Evolutionary conservation across 108 stramenopile species (phyloP), one percentile per base, ranked within the genome.

Genomic region (Cyclotella baltica): DNA sequence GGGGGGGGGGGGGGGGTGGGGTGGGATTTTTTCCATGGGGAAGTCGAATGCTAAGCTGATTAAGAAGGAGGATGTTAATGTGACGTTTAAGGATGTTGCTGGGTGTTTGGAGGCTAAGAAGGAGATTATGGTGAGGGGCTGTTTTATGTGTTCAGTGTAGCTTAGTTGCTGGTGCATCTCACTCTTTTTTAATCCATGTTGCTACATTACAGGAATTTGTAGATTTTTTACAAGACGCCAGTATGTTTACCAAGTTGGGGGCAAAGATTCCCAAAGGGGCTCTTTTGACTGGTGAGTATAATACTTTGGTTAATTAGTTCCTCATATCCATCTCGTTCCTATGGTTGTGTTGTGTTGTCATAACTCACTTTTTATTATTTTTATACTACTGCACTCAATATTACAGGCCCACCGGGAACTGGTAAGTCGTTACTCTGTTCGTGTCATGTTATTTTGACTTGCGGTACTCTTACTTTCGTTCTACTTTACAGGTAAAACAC

Each of bases 171-270:
- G n/a, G n/a, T n/a, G n/a, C n/a, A n/a, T n/a, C n/a, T n/a, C n/a
- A n/a, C n/a, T n/a, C n/a, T n/a, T n/a, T n/a, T n/a, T n/a, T n/a
- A n/a, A n/a, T n/a, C n/a, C n/a, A n/a, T n/a, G n/a, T n/a, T n/a
- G n/a, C n/a, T n/a, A n/a, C n/a, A n/a, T 57, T 99, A 43, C 85
- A 88, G 48, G 98, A 99, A 77, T 92, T 99, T 48, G 98, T 99
- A 19, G 97, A 97, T 87, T 99, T 97, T 82, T 85, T 99, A 64
- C 97, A 98, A 90, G 91, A 98, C 78, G 97, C 98, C 1, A 89
- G 92, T 72, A 85, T 87, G 10, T 95, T 91, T 83, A 85, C 90
- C 51, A 90, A 89, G 72, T 98, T 98, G 62, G 93, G 93, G 61
- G 91, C 90, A 75, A 75, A 78, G n/a, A 92, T 95, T 68, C 93